Percentiles rank a stretch among this genome's conserved stretches.
Evolutionary conservation across 2,329 filamentous ascomycete species (phyloP).

Genomic region (Aspergillus unguis): DNA sequence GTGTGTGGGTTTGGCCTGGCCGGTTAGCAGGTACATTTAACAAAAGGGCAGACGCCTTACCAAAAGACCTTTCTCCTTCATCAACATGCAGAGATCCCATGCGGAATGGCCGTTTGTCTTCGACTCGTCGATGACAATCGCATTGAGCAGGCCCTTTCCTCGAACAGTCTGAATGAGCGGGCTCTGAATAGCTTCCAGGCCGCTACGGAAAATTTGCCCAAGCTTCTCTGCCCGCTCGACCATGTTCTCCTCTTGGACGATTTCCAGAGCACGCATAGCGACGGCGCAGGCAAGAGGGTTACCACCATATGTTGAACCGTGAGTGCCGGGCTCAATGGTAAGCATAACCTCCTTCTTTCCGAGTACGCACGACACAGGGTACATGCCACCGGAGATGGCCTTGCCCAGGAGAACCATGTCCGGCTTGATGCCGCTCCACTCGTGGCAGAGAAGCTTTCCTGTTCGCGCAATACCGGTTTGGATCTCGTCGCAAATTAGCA

Average conservation of each 20-base stretch:
- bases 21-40: neutral
- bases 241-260: constrained; percentile 88
- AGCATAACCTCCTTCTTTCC: constrained; percentile 89
- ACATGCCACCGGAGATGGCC: constrained; percentile 97
- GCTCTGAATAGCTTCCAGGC: constrained; percentile 69
- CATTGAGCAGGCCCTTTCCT: constrained; percentile 92
- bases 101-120: constrained; percentile 81
- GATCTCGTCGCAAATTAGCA: constrained; percentile 97
- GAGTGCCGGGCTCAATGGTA: constrained; percentile 91
- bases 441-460: constrained; percentile 85
- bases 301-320: constrained; percentile 97
- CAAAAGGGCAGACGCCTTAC: constrained; percentile 50
- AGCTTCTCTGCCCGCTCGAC: constrained; percentile 76
- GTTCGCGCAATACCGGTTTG: constrained; percentile 97
- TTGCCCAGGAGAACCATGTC: constrained; percentile 94
- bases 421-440: constrained; percentile 94
- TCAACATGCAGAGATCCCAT: constrained; percentile 93
- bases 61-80: constrained; percentile 92
- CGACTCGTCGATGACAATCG: constrained; percentile 89
- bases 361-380: constrained; percentile 93
- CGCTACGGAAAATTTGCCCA: constrained; percentile 78
- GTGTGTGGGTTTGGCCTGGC: constrained; percentile 93
- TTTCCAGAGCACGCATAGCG: constrained; percentile 88
- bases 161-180: constrained; percentile 79
- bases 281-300: constrained; percentile 95